Conservation (phyloP, 768 basidiomycete genomes). For the Phaeotremella fagi region DNA sequence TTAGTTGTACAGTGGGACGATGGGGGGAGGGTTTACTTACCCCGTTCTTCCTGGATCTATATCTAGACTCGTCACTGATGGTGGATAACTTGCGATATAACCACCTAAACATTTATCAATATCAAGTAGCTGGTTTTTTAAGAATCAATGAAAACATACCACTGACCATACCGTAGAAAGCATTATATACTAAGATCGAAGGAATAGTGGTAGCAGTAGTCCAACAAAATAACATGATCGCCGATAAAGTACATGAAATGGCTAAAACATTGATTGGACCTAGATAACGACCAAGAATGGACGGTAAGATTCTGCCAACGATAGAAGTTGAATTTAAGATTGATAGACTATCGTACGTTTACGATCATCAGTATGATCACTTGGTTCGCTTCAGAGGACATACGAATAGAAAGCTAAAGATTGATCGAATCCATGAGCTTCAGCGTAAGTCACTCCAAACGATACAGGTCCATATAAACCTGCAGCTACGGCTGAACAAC, state of each 20-base stretch:
- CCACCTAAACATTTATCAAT: not conserved
- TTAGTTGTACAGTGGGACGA: not conserved
- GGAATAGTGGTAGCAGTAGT: slow-evolving; percentile 49
- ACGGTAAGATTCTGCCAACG: slow-evolving; percentile 40
- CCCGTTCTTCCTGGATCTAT: slow-evolving; percentile 4
- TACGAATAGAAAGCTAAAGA: slow-evolving; percentile 29
- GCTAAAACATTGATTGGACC: slow-evolving; percentile 67
- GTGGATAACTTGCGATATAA: not conserved
- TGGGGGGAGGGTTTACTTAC: not conserved
- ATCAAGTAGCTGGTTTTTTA: not conserved
- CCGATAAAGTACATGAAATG: slow-evolving; percentile 59
- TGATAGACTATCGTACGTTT: slow-evolving; percentile 21
- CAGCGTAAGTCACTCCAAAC: slow-evolving; percentile 5
- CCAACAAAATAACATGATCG: slow-evolving; percentile 64
- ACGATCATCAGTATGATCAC: slow-evolving; percentile 1
- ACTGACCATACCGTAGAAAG: slow-evolving; percentile 23
- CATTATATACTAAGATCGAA: slow-evolving; percentile 21
- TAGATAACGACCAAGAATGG: slow-evolving; percentile 36
- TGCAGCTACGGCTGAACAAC: slow-evolving; percentile 43
- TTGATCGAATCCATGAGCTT: slow-evolving; percentile 16
- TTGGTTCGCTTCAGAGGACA: slow-evolving; percentile 4
- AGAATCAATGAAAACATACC: slow-evolving; percentile 8
- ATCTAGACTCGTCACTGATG: not conserved
- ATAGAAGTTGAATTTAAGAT: slow-evolving; percentile 39
- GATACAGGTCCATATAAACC: slow-evolving; percentile 61